phyloP scores from a whole-genome alignment of 208 protist species.

The Phytomonas sp. region DNA sequence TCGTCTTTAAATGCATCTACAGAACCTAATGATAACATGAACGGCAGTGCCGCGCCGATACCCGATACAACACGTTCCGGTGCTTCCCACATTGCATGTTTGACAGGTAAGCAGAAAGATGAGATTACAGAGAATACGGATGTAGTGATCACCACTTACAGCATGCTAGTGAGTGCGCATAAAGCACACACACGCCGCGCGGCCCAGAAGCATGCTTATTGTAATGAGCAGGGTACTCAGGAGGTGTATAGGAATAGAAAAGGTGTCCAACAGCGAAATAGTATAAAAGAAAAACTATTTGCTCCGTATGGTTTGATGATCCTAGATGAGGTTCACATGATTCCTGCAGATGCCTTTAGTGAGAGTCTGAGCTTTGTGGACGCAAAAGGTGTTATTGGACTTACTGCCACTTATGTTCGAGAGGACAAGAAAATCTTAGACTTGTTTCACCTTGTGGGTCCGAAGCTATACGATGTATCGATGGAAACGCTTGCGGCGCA shows the following conservation, averaged over 20 bases:
- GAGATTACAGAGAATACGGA: conserved; percentile 78
- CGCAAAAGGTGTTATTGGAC: conserved; percentile 96
- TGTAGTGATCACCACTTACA: conserved; percentile 98
- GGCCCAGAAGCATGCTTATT: conserved; percentile 5
- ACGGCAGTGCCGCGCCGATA: background rate
- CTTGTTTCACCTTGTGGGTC: conserved; percentile 98
- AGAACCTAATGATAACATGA: background rate
- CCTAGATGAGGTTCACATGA: conserved; percentile 96
- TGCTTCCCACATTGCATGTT: conserved; percentile 72
- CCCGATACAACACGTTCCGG: conserved; percentile 16
- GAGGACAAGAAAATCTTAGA: conserved; percentile 98
- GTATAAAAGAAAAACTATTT: conserved; percentile 80
- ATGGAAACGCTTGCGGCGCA: conserved; percentile 95
- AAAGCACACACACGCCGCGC: conserved; percentile 31
- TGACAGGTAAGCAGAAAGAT: conserved; percentile 92
- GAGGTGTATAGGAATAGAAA: conserved; percentile 2
- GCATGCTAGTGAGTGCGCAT: conserved; percentile 93
- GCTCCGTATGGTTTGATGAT: conserved; percentile 71
- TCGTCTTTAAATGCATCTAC: conserved; percentile 14
- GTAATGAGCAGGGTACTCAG: background rate
- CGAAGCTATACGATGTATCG: conserved; percentile 98
- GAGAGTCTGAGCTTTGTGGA: conserved; percentile 88
- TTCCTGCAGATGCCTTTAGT: conserved; percentile 94
- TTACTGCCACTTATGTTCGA: conserved; percentile 94
- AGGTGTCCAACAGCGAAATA: conserved; percentile 35